These are phyloP conservation scores for Eragrostis nindensis DNA, from an alignment of 176 grass and related monocot species.

Conservation along the genomic window DNA sequence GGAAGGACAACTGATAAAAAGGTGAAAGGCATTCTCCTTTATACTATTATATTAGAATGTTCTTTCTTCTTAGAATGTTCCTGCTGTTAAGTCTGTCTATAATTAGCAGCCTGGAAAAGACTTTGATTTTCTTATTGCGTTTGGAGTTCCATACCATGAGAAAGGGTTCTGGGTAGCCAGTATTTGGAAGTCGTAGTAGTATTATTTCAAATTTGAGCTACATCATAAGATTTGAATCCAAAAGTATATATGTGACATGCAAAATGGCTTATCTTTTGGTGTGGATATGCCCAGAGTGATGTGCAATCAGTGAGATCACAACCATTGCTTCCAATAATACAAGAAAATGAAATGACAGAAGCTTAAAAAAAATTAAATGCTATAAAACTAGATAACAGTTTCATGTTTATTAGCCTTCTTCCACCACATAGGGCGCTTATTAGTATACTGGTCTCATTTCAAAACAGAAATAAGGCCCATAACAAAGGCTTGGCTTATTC, in stretches of 20 bases:
- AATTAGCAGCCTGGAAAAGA: too few relatives aligned
- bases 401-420: background rate
- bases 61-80: too few relatives aligned
- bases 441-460: background rate
- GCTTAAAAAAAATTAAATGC: conserved; percentile 17
- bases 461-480: background rate
- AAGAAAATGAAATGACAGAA: conserved; percentile 23
- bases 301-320: background rate
- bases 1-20: too few relatives aligned
- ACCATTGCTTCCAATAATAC: conserved; percentile 8
- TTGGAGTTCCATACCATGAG: too few relatives aligned
- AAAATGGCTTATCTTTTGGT: background rate
- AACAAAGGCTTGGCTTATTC: too few relatives aligned
- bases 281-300: background rate
- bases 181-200: background rate
- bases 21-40: too few relatives aligned
- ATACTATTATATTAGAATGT: too few relatives aligned
- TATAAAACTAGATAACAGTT: background rate
- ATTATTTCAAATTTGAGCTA: background rate
- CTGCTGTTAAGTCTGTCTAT: too few relatives aligned
- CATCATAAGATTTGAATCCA: conserved; percentile 15
- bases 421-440: background rate
- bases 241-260: background rate
- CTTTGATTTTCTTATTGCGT: too few relatives aligned
- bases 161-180: background rate